Conservation (phyloP, 495 filamentous ascomycete genomes). For the Trichoderma erinaceum region DNA sequence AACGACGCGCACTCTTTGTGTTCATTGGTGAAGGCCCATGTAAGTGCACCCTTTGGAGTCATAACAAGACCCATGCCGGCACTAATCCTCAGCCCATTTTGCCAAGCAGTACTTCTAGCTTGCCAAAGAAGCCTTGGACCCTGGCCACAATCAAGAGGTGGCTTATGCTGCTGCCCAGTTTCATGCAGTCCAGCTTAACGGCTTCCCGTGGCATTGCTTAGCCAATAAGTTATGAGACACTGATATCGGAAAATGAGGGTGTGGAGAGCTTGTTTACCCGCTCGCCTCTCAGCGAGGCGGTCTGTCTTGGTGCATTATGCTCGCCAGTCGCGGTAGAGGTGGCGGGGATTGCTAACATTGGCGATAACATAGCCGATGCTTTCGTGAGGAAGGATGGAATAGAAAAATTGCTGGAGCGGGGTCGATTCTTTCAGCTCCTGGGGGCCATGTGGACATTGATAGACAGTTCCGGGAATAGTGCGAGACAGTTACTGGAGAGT, state of each 20-base stretch:
- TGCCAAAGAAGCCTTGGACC: not conserved
- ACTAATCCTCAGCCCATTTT: constrained; percentile 6
- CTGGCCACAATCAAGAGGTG: not conserved
- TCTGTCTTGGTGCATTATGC: not conserved
- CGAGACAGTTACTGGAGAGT: not conserved
- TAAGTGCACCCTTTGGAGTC: not conserved
- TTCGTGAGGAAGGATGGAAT: not conserved
- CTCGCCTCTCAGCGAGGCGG: not conserved
- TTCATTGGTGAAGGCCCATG: not conserved
- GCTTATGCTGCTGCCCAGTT: not conserved
- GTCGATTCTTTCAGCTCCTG: not conserved
- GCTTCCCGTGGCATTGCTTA: not conserved
- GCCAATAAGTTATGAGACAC: not conserved
- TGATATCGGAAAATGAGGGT: not conserved
- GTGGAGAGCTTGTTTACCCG: not conserved
- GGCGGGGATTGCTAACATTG: not conserved
- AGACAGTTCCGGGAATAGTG: not conserved
- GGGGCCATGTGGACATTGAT: constrained; percentile 7
- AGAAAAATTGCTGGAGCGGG: not conserved
- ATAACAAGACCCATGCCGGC: not conserved
- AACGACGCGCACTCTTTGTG: not conserved
- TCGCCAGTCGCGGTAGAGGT: not conserved
- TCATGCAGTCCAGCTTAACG: not conserved
- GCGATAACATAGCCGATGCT: not conserved
- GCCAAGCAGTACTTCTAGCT: not conserved